Percentiles rank a stretch among this genome's conserved stretches.
Conservation (phyloP, 108 stramenopile genomes). For the Skeletonema menzelii region DNA sequence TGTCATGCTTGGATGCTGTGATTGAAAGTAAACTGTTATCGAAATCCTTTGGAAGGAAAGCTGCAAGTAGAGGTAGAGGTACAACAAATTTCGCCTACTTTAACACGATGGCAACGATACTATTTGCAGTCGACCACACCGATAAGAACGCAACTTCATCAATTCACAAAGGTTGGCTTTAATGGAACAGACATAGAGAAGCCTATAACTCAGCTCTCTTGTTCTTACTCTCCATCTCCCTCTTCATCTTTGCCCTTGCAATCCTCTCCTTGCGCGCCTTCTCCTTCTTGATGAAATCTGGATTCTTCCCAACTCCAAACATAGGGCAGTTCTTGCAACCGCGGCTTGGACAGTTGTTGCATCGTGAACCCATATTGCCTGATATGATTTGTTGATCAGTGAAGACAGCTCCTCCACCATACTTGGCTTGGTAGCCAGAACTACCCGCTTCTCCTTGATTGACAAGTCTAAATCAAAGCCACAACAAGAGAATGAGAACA, state of each 20-base stretch:
- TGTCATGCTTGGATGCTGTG: constrained; percentile 37
- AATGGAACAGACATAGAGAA: neutral
- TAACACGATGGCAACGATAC: neutral
- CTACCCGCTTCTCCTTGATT: constrained; percentile 63
- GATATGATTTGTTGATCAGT: constrained; percentile 71
- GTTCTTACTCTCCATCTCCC: constrained; percentile 84
- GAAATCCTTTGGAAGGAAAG: neutral
- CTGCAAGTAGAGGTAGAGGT: neutral
- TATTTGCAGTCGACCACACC: neutral
- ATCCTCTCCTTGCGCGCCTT: constrained; percentile 50
- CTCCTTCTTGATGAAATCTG: constrained; percentile 80
- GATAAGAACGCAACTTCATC: neutral
- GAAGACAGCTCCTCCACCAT: constrained; percentile 59
- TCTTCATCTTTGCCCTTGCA: constrained; percentile 61
- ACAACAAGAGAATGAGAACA: too few species aligned
- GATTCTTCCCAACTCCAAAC: constrained; percentile 91
- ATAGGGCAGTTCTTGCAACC: constrained; percentile 86
- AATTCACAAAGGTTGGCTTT: neutral
- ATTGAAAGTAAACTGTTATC: neutral
- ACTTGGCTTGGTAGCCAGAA: constrained; percentile 27
- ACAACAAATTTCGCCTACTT: neutral
- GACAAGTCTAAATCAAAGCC: too few species aligned
- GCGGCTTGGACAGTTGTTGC: constrained; percentile 77
- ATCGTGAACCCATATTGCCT: constrained; percentile 76
- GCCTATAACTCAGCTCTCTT: constrained; percentile 92